These are phyloP conservation scores for Opeltia flavorubescens DNA, from an alignment of 495 filamentous ascomycete genomes.

Conservation along the genomic window DNA sequence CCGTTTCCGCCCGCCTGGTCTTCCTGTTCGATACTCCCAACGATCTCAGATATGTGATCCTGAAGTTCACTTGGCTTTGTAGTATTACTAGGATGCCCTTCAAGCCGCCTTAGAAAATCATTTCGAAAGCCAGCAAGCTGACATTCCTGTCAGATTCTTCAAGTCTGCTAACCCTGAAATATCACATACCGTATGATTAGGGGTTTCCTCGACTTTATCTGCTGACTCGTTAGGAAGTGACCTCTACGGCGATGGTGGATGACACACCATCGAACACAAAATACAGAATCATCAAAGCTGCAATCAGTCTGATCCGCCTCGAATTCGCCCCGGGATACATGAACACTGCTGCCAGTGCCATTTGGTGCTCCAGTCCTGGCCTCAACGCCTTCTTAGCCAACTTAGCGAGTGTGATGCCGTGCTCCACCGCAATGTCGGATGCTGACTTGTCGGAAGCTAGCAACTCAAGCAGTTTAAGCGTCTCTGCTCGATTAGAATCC, in stretches of 20 bases:
- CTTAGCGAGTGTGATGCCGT: constrained; percentile 2
- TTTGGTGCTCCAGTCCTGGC: constrained; percentile 3
- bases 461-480: background rate
- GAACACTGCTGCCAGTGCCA: background rate
- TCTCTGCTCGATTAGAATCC: background rate
- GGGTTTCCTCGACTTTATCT: constrained; percentile 9
- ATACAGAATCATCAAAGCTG: constrained; percentile 5
- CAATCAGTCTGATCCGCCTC: constrained; percentile 1
- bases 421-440: background rate
- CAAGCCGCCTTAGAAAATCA: constrained; percentile 1
- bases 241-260: background rate
- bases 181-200: background rate
- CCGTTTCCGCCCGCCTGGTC: background rate
- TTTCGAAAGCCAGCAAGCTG: background rate
- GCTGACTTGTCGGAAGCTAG: constrained; percentile 2
- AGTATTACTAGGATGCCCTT: background rate
- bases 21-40: background rate
- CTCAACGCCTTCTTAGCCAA: background rate
- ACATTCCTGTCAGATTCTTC: background rate
- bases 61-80: background rate
- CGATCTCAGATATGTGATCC: background rate
- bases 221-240: background rate
- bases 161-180: background rate
- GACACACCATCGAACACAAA: constrained; percentile 9
- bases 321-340: constrained; percentile 6